Conservation (phyloP, 306 rosid species). For the Lupinus albus region DNA sequence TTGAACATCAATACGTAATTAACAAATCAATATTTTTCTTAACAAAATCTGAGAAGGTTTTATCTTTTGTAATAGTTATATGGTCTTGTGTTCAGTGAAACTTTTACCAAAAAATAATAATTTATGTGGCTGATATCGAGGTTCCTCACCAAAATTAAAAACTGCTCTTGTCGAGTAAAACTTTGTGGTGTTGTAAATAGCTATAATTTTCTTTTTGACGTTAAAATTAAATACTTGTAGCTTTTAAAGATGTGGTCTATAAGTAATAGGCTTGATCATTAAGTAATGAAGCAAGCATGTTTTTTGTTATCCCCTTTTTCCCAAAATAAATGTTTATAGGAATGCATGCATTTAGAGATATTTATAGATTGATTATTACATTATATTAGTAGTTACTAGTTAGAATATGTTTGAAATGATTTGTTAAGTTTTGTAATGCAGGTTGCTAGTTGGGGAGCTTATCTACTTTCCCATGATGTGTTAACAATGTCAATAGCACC, state of each 20-base stretch:
- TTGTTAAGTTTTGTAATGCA: slow-evolving; percentile 39
- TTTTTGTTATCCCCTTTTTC: neutral
- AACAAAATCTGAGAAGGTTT: too few relatives aligned
- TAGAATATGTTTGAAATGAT: too few relatives aligned
- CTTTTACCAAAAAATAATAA: too few relatives aligned
- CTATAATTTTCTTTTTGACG: neutral
- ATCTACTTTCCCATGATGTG: slow-evolving; percentile 59
- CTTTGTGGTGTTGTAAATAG: neutral
- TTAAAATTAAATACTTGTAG: neutral
- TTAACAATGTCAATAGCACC: slow-evolving; percentile 70
- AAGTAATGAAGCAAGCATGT: neutral
- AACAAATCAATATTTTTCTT: too few relatives aligned
- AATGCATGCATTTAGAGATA: neutral
- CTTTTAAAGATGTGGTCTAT: neutral
- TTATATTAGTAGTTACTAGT: too few relatives aligned
- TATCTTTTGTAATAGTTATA: too few relatives aligned
- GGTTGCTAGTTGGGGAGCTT: slow-evolving; percentile 95
- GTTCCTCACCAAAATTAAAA: too few relatives aligned
- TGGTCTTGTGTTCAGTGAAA: too few relatives aligned
- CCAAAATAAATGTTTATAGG: neutral
- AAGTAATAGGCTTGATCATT: neutral
- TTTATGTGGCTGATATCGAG: too few relatives aligned
- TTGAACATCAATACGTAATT: too few relatives aligned
- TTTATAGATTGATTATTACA: too few relatives aligned
- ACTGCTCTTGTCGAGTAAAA: too few relatives aligned